phyloP scores from a whole-genome alignment of 1,284 basidiomycete genomes.

The Tetrapyrgos nigripes region DNA sequence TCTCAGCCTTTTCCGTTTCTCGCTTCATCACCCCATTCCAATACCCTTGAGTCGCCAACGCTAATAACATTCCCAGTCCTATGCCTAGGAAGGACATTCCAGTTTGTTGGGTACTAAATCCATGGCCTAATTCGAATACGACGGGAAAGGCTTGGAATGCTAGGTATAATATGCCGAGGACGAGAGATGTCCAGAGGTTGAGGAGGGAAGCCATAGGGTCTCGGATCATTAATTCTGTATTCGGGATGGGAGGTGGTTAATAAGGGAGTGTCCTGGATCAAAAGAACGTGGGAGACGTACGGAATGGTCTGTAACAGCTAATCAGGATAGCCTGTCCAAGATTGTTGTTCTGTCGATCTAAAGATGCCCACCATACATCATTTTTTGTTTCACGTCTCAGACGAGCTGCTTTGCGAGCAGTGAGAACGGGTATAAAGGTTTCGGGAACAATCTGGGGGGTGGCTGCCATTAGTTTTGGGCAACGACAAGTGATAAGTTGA shows the following conservation, averaged over 20 bases:
- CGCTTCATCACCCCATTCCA: slow-evolving; percentile 57
- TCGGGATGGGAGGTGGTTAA: not conserved
- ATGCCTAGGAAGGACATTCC: slow-evolving; percentile 79
- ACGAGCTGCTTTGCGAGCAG: slow-evolving; percentile 64
- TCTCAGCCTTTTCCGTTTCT: not conserved
- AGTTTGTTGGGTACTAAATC: slow-evolving; percentile 64
- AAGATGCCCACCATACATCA: slow-evolving; percentile 58
- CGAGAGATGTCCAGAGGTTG: slow-evolving; percentile 68
- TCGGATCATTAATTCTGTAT: slow-evolving; percentile 66
- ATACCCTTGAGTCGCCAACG: slow-evolving; percentile 60
- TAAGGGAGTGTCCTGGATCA: not conserved
- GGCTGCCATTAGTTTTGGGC: slow-evolving; percentile 25
- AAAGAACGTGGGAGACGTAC: slow-evolving; percentile 48
- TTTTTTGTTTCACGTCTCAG: slow-evolving; percentile 65
- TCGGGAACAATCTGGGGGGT: slow-evolving; percentile 70
- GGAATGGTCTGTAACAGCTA: slow-evolving; percentile 75
- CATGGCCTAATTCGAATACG: slow-evolving; percentile 68
- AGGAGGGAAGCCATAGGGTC: slow-evolving; percentile 82
- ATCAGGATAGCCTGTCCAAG: slow-evolving; percentile 53
- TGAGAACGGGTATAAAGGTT: slow-evolving; percentile 73
- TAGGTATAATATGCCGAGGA: slow-evolving; percentile 81
- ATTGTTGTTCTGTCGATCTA: slow-evolving; percentile 53
- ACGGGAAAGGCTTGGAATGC: slow-evolving; percentile 77
- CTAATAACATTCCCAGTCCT: slow-evolving; percentile 69
- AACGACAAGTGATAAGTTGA: slow-evolving; percentile 8